Evolutionary conservation across 257 asterid genomes (phyloP), one percentile per base, ranked within the genome.

Genomic region (Thymus mandschuricus): DNA sequence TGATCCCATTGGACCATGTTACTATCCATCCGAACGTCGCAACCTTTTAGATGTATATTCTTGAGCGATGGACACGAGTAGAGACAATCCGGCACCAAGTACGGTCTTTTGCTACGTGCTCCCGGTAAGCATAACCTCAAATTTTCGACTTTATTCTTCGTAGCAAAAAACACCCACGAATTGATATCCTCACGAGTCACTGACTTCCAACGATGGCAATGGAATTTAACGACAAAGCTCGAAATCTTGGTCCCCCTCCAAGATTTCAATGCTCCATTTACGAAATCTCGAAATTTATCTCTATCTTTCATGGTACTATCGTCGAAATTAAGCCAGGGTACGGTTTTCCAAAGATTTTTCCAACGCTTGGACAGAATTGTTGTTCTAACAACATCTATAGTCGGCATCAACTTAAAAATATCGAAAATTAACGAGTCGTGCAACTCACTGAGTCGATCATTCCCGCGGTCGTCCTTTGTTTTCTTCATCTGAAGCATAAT

Each of bases 371-470:
- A 51, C 30, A 63, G 38, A 0, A 63, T 0, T 35, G 54, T 43
- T 41, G 54, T 43, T 1, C 55, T 3, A 21, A 63, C 68, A 43
- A 43, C 68, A 9, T 44, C 35, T 41, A 5, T 27, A 15, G 10
- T 44, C 21, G n/a, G 10, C 55, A 63, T 3, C 3, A 21, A 43
- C 2, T 27, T 41, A 3, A 63, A 35, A 8, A 63, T 63, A 8
- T 2, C 9, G 2, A 63, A 15, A 11, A 61, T 61, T 61, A 40
- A 34, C 38, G 38, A 34, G 38, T 3, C 38, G 38, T 2, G 38
- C 38, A 34, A 34, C 38, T 34, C 38, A 43, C 55, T 43, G 10
- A 63, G 55, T 63, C 54, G 68, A 43, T 62, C 68, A 2, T 34
- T 2, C 4, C 3, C 38, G 4, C 38, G 38, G 38, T 34, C 2